These are phyloP conservation scores for Umbelopsis sp. DNA, from an alignment of 192 early-diverging fungal species.

Conservation along the genomic window DNA sequence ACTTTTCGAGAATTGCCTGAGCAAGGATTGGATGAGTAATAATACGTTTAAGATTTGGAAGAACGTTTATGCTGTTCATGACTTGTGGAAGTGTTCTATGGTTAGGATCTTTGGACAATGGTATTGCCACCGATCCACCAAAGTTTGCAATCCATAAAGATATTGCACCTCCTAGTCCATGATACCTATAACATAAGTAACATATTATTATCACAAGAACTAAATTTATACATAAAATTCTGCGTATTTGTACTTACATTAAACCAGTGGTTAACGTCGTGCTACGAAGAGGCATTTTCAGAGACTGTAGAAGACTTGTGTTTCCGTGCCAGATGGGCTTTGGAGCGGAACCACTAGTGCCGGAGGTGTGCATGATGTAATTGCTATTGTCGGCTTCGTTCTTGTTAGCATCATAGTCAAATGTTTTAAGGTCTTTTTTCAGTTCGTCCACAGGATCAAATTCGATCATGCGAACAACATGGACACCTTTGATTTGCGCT, in stretches of 20 bases:
- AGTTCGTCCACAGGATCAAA: conserved; percentile 7
- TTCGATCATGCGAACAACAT: not conserved
- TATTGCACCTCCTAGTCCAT: not conserved
- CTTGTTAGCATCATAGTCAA: not conserved
- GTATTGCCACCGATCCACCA: not conserved
- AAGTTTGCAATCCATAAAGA: not conserved
- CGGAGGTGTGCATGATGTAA: not conserved
- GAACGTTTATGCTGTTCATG: not conserved
- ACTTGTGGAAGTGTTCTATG: not conserved
- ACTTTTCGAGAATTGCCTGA: not conserved
- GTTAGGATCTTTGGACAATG: not conserved
- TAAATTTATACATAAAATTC: not conserved
- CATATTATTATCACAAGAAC: not conserved
- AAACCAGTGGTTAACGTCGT: not conserved
- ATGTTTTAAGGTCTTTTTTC: not conserved
- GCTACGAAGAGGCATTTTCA: not conserved
- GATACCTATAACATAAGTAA: not conserved
- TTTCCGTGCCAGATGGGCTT: conserved; percentile 7
- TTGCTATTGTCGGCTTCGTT: not conserved
- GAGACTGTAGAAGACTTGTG: not conserved
- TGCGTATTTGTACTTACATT: not conserved
- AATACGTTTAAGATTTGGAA: not conserved
- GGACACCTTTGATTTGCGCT: not conserved
- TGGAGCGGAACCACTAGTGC: not conserved
- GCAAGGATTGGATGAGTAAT: not conserved